Base-by-base conservation (phyloP, 768 basidiomycete genomes). In the Xanthoconium purpureum region DNA sequence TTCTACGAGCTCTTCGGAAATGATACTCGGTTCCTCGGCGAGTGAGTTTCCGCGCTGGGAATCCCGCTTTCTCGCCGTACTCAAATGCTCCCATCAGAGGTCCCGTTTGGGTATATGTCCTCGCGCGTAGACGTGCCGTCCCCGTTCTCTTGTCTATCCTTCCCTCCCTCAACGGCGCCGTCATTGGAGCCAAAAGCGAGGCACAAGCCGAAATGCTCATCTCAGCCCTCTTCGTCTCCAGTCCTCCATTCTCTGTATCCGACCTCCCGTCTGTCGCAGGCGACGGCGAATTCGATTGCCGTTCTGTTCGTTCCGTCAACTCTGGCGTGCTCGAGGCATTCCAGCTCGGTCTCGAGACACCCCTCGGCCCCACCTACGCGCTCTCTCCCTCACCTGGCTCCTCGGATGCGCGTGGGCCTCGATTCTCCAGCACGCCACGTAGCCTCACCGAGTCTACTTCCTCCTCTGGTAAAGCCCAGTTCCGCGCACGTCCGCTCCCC, bases 31-130 rank as follows among this genome's bases (percentile, higher is more conserved):
- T 87, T 83, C 47, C 80, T 94, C 56, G 82, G 81, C 55, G 89
- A 91, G 91, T 92, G 70, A 78, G 88, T 83, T 43, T 37, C 51
- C 39, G 5, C 28, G 4, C 36, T 36, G 13, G 51, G 52, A 37
- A 7, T 52, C 53, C 36, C 35, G 38, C 18, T 50, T 55, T 46
- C 35, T 38, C 42, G 11, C 28, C 35, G 55, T 47, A 55, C 54
- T 56, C 42, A 45, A 54, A 44, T 39, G 9, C n/a, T 11, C 32
- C 32, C 32, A 56, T 51, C 58, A 92, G 90, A 59, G 89, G 89
- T 55, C 87, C 91, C 18, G 88, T 91, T n/a, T 92, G 91, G 88
- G 89, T 94, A 20, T 94, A 92, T 70, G 87, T 94, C 38, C 85
- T 94, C 58, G 91, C 92, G 68, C 83, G 91, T 37, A 78, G 87